phyloP scores from a whole-genome alignment of 163 green algal species.

The Scenedesmus sp. region DNA sequence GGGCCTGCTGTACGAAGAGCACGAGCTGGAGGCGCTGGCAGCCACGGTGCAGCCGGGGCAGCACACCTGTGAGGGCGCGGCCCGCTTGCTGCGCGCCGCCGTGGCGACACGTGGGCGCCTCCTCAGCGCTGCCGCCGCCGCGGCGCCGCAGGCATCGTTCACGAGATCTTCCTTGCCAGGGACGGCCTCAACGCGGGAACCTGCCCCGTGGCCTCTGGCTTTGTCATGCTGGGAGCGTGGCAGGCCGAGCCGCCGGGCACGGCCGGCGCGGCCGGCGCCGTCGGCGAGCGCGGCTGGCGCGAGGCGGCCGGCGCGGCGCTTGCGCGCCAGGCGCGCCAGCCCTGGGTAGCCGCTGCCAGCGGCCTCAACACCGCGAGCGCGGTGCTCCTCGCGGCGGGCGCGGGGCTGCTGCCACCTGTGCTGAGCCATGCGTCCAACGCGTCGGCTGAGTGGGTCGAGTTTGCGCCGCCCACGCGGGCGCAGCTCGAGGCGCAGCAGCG shows the following conservation, averaged over 20 bases:
- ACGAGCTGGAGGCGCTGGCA: not conserved
- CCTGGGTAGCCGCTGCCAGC: conserved; percentile 10
- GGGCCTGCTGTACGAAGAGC: conserved; percentile 13
- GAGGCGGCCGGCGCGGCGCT: too few relatives aligned
- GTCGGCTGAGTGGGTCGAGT: conserved; percentile 28
- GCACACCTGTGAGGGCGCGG: conserved; percentile 14
- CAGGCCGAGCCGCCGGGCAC: too few relatives aligned
- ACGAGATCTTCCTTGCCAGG: conserved; percentile 20
- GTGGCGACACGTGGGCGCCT: too few relatives aligned
- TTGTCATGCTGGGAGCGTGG: conserved; percentile 1
- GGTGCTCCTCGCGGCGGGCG: not conserved
- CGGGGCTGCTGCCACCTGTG: conserved; percentile 7
- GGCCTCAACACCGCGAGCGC: not conserved
- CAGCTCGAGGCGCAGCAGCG: conserved; percentile 14
- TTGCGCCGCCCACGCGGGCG: not conserved
- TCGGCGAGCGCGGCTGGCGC: too few relatives aligned
- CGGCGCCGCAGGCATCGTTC: conserved; percentile 11
- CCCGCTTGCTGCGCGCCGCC: too few relatives aligned
- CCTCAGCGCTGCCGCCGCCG: conserved; percentile 2
- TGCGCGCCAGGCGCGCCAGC: not conserved
- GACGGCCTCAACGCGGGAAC: conserved; percentile 1
- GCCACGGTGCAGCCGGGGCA: not conserved
- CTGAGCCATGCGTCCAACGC: not conserved
- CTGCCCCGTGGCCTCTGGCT: conserved; percentile 12
- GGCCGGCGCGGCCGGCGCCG: too few relatives aligned